Percentiles rank a stretch among this genome's conserved stretches.
phyloP scores from a whole-genome alignment of 148 eudicot species.

The Rhododendron henanense region DNA sequence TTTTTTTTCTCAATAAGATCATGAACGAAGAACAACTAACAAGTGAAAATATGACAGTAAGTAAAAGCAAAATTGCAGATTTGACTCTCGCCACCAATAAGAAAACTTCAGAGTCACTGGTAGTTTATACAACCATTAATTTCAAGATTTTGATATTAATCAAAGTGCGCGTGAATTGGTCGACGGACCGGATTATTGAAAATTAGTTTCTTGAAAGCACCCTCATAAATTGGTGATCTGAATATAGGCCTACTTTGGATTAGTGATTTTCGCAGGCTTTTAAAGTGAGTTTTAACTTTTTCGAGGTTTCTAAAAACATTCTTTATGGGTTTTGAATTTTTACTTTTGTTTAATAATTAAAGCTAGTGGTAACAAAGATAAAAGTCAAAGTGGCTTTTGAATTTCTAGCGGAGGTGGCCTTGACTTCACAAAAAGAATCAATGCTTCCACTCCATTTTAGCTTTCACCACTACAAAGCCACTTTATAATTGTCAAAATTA shows the following conservation, averaged over 20 bases:
- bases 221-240: neutral
- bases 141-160: neutral
- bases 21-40: too few species aligned
- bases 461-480: neutral
- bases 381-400: neutral
- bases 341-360: neutral
- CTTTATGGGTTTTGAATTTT: neutral
- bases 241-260: neutral
- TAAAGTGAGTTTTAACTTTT: neutral
- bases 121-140: neutral
- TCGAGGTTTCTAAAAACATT: neutral
- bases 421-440: neutral
- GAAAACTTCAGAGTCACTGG: neutral
- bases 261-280: neutral
- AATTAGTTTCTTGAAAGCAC: neutral
- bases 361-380: neutral
- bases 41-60: neutral
- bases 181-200: neutral
- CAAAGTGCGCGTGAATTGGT: neutral
- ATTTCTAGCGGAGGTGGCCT: neutral
- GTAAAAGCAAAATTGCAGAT: neutral
- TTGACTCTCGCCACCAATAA: neutral
- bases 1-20: neutral
- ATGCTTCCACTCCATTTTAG: neutral
- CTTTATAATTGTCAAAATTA: neutral